Base-by-base conservation (phyloP, 2,329 filamentous ascomycete species). In the Venturia nashicola region DNA sequence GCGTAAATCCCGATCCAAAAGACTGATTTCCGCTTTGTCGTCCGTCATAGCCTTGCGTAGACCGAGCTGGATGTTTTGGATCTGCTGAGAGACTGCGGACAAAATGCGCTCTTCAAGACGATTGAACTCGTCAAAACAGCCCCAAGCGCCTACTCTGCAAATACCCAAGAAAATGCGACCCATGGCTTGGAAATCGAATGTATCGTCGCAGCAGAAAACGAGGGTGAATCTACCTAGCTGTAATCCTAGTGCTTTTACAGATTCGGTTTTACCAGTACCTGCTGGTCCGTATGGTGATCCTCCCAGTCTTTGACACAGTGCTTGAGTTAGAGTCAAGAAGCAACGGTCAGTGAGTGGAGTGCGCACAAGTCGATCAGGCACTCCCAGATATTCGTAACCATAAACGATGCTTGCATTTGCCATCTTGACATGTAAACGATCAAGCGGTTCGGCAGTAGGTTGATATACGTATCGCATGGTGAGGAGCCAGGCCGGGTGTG, bases 71-170 rank as follows among this genome's bases (percentile, higher is more conserved):
- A 99, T 99, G 73, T 99, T 99, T 73, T 99, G 94, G 62, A 99
- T 96, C 74, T 99, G 95, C 75, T 99, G 94, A 23, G 95, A 99
- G 18, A 99, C 95, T 20, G 94, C 94, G 55, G 95, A 99, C 66
- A 99, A 77, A 66, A 99, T 99, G 68, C 94, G 87, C 78, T 99
- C 94, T 72, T 99, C 94, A 23, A 99, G 82, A 83, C 94, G 90
- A 77, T 99, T 99, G 82, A 99, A 99, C 79, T 99, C 94, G 72
- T 99, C 94, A 76, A 99, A 99, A 80, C 94, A 99, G 71, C 95
- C 95, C 94, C 94, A 99, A 5, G 94, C 94, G 74, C 94, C 94
- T 59, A 99, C 94, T 75, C 99, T 94, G 74, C 95, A 99, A 67
- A 99, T 96, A 82, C 94, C 94, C 43, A 99, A 82, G 83, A 99